Base-by-base conservation (phyloP, 805 yeast species). In the Candida fluviatilis region DNA sequence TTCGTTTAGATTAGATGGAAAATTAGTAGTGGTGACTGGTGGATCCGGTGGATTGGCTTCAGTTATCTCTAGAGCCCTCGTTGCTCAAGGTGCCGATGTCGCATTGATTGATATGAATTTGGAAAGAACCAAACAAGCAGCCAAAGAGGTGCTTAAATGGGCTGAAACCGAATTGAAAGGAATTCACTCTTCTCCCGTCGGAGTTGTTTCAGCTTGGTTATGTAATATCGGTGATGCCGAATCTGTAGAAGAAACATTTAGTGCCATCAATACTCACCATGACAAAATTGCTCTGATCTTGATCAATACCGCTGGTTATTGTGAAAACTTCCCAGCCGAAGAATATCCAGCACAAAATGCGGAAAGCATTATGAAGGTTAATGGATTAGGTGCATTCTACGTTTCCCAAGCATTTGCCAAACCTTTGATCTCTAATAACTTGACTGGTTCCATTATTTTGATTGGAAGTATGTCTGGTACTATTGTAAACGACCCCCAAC, bases 291-390 rank as follows among this genome's bases (percentile, higher is more conserved):
- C 88, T 27, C 78, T 80, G 49, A 66, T 83, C 46, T 69, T 84
- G 49, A 73, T 84, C 43, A 83, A 84, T 69, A 74, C 88, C 36
- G 93, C 95, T n/a, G 93, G 95, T 11, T 84, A 80, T 66, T 82
- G 89, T 55, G 89, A 84, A 61, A 84, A 84, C 69, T 76, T 71
- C 64, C 77, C 87, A 2, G 91, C 91, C 18, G 77, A 80, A 51
- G 84, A 82, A 38, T 84, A 84, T 63, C 89, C 90, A 17, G 76
- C 87, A 30, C 58, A 62, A 36, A 81, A 80, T 52, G 85, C 88
- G 36, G 85, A 81, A 50, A 74, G 73, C 29, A 64, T 84, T 42
- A 70, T 83, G 62, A 74, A 80, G 51, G 91, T 83, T 42, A 84
- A 85, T 60, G 72, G 84, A 15, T 62, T 82, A 62, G 95, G 93